Evolutionary conservation across 2,329 filamentous ascomycete species (phyloP).

Genomic region (Eutypella sp.): DNA sequence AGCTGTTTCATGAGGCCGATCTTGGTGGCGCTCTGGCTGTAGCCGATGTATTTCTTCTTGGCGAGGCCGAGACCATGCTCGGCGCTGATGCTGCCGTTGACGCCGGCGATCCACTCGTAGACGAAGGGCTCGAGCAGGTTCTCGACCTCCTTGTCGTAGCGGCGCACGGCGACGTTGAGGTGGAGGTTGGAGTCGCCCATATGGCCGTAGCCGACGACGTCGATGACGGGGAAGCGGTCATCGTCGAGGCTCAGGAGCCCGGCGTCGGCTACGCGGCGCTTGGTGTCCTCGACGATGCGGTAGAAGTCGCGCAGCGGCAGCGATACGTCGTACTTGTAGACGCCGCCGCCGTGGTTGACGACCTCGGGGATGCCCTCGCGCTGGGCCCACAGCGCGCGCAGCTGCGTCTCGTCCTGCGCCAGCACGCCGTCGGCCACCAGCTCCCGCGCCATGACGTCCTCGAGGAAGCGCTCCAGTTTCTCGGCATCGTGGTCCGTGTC

Average conservation of each 20-base stretch:
- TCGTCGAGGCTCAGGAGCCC: constrained; percentile 64
- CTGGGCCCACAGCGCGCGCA: constrained; percentile 81
- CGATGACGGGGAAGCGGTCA: constrained; percentile 72
- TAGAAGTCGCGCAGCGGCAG: constrained; percentile 89
- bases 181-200: constrained; percentile 98
- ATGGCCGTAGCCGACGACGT: constrained; percentile 94
- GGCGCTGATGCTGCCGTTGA: constrained; percentile 89
- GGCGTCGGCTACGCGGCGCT: constrained; percentile 64
- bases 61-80: constrained; percentile 92
- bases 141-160: constrained; percentile 85
- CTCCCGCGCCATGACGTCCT: constrained; percentile 83
- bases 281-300: constrained; percentile 78
- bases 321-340: constrained; percentile 98
- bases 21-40: constrained; percentile 85
- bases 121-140: constrained; percentile 87
- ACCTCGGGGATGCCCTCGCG: constrained; percentile 90
- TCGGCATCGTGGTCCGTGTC: constrained; percentile 89
- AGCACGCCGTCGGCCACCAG: constrained; percentile 87
- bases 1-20: constrained; percentile 90
- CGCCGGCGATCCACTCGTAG: constrained; percentile 91
- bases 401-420: constrained; percentile 89
- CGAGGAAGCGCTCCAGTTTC: constrained; percentile 86
- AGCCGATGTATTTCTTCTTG: constrained; percentile 93
- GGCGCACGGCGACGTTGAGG: constrained; percentile 77
- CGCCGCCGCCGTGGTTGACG: constrained; percentile 83